Base-by-base conservation (phyloP, 2,329 filamentous ascomycete species). In the Fusarium nodosum region DNA sequence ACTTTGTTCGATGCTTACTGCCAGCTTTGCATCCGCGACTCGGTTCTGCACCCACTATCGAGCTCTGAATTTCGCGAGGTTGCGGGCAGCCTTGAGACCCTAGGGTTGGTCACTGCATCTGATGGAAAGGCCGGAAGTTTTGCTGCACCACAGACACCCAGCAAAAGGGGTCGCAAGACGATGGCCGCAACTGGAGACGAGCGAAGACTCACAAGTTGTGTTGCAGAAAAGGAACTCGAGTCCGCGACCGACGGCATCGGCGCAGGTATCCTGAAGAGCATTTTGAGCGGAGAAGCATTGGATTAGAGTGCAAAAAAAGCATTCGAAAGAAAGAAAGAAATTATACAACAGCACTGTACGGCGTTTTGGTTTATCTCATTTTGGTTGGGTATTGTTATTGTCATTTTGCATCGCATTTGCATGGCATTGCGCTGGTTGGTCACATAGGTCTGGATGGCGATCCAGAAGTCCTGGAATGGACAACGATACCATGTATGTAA, bases 31-130 rank as follows among this genome's bases (percentile, higher is more conserved):
- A 95, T 89, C 60, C 88, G 89, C 36, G 95, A 98, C 74, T 92
- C 94, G n/a, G 85, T 97, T 12, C 86, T 99, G 4, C 94, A 97
- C 72, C 93, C 95, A 1, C 87, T 99, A 4, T 96, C 93, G 3
- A 91, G 88, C 75, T 96, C 93, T 7, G 96, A 99, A 79, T 99
- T 99, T 79, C 89, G 94, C 60, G 96, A 99, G 79, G 94, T 99
- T 7, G 85, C 97, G 22, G 90, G 91, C 36, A 97, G 93, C 72
- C 81, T 99, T 54, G 96, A 99, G 82, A 96, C 94, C 0, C 82
- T 97, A 47, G 94, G 93, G 3, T 83, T 98, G 24, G 86, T 97
- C 8, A 91, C 78, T 79, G 90, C 81, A 75, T 92, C 82, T 77
- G 93, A 86, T 82, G 92, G 83, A 73, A 93, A 87, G 82, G 91